These are phyloP conservation scores for Backusella circina DNA, from an alignment of 192 early-diverging fungal species.

Conservation along the genomic window DNA sequence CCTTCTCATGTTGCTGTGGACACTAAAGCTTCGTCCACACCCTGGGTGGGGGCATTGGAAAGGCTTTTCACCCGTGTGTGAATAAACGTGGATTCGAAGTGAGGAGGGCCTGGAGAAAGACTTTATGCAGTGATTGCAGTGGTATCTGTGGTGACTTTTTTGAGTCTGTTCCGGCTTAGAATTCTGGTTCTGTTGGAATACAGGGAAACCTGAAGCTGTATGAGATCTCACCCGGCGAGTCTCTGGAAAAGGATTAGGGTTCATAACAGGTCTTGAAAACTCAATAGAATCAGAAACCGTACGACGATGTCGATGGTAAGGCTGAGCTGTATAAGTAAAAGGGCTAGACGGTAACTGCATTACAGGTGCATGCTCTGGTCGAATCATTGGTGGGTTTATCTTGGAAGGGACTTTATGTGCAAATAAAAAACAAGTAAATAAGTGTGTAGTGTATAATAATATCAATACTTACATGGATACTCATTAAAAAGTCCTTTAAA, in stretches of 20 bases:
- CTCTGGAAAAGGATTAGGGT: neutral
- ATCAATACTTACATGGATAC: neutral
- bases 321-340: neutral
- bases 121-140: constrained; percentile 56
- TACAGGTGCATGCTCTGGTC: neutral
- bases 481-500: constrained; percentile 3
- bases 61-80: constrained; percentile 43
- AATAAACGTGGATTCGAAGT: constrained; percentile 44
- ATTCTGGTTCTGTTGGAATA: neutral
- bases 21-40: neutral
- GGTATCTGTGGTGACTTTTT: constrained; percentile 36
- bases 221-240: constrained; percentile 5
- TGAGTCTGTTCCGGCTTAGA: constrained; percentile 12
- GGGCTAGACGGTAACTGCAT: neutral
- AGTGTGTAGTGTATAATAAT: neutral
- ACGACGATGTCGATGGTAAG: neutral
- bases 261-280: neutral
- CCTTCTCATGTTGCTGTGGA: constrained; percentile 55
- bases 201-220: constrained; percentile 13
- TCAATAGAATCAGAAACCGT: constrained; percentile 7
- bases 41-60: constrained; percentile 1
- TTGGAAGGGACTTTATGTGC: neutral
- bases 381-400: neutral
- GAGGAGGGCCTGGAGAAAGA: constrained; percentile 65
- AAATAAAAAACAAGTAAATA: neutral